Evolutionary conservation across 139 green algal genomes (phyloP), one percentile per base, ranked within the genome.

Genomic region (Chlorella sp.): DNA sequence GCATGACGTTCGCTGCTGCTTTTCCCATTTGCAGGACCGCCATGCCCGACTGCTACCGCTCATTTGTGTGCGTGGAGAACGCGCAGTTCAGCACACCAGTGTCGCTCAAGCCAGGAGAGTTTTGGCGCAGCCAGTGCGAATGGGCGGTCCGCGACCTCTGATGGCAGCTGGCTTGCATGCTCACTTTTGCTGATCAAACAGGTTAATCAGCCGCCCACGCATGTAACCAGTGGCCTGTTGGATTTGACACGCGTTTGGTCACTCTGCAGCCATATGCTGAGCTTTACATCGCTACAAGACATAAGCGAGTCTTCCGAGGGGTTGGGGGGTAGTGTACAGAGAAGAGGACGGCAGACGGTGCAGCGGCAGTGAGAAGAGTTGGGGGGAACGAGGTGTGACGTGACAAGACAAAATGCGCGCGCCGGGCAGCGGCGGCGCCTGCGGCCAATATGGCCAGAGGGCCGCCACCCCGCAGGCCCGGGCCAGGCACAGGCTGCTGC

Each of bases 11-110:
- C 44, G 44, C 9, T 6, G 44, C n/a, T n/a, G n/a, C n/a, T n/a
- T n/a, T n/a, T n/a, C n/a, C 44, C 44, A 51, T 15, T 21, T 60
- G 51, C 51, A 60, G 51, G 89, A 88, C 83, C 15, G 81, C 86
- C 63, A 94, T 95, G 91, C 69, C 86, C 70, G 89, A 88, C 34
- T 96, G 91, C 90, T 97, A 97, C 87, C 80, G 80, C 51, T 41
- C 18, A 13, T 85, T 70, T 70, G 80, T 67, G 51, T 98, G 95
- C 86, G 93, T 98, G 55, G 95, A 98, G 84, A 97, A 96, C 78
- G 93, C 92, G 32, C 92, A 94, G 85, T 95, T 95, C 62, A 78
- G 81, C 69, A 89, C 85, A 41, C 85, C 94, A 1, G 91, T 89
- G 25, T 81, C 39, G 11, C 74, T 98, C 1, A 30, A 89, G 51